Conservation (phyloP, 2,329 filamentous ascomycete species). For the Nigrospora sphaerica region DNA sequence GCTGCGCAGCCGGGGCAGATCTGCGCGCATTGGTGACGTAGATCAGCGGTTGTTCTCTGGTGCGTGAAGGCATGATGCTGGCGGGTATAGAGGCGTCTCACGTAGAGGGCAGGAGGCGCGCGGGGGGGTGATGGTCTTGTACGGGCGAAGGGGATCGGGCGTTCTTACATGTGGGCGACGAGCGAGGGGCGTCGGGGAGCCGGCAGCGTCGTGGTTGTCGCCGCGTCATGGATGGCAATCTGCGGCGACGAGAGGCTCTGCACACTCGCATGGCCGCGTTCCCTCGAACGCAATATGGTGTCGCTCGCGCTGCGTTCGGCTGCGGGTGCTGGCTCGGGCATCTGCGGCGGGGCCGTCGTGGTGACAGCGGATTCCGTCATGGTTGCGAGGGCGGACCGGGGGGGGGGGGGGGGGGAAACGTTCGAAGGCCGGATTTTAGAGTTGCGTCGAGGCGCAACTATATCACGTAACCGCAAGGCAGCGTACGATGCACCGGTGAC, state of each 20-base stretch:
- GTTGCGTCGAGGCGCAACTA: no score
- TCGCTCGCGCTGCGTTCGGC: neutral
- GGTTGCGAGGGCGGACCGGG: neutral
- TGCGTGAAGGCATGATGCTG: no score
- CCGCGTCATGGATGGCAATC: conserved; percentile 28
- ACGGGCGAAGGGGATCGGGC: conserved; percentile 4
- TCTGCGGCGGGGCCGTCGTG: conserved; percentile 7
- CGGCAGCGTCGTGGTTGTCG: conserved; percentile 15
- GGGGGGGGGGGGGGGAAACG: neutral
- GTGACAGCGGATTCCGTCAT: conserved; percentile 14
- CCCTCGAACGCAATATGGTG: neutral
- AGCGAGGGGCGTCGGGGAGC: conserved; percentile 22
- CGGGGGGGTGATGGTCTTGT: neutral
- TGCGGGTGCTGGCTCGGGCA: conserved; percentile 2
- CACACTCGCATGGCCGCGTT: conserved; percentile 4
- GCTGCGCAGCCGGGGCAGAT: conserved; percentile 32
- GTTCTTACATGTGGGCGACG: conserved; percentile 34
- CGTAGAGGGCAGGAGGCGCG: neutral
- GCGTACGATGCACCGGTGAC: no score
- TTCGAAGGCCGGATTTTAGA: no score
- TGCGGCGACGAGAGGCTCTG: conserved; percentile 26
- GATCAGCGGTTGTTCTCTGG: no score
- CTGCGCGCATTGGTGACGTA: conserved; percentile 21
- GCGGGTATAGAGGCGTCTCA: no score
- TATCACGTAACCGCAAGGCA: no score